Evolutionary conservation across 768 basidiomycete genomes (phyloP).

Genomic region (Nidularia sp.): DNA sequence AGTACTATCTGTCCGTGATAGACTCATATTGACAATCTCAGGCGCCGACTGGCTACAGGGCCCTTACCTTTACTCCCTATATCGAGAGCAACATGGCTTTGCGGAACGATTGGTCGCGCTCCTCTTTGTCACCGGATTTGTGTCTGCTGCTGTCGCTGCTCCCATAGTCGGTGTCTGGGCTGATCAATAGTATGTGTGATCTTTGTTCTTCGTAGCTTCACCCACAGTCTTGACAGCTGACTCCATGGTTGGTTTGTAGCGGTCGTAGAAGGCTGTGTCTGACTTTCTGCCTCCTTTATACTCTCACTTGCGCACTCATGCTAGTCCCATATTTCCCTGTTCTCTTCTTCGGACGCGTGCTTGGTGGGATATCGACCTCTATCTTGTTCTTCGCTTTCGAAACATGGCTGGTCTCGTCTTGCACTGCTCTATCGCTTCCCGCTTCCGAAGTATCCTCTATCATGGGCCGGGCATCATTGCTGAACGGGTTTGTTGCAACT

Average conservation of each 20-base stretch:
- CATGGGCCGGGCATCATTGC: slow-evolving; percentile 68
- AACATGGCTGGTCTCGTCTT: slow-evolving; percentile 70
- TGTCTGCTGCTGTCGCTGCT: slow-evolving; percentile 64
- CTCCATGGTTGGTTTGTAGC: slow-evolving; percentile 23
- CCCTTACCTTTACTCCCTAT: slow-evolving; percentile 74
- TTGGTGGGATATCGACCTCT: slow-evolving; percentile 71
- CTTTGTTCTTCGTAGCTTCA: background rate
- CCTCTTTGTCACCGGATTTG: slow-evolving; percentile 75
- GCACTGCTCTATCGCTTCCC: slow-evolving; percentile 45
- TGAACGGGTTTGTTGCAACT: slow-evolving; percentile 72
- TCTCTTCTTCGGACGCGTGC: slow-evolving; percentile 57
- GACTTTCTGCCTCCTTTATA: slow-evolving; percentile 68
- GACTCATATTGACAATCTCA: slow-evolving; percentile 14
- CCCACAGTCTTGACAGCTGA: background rate
- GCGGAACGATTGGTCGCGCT: slow-evolving; percentile 62
- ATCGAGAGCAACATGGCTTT: slow-evolving; percentile 62
- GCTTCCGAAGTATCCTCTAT: slow-evolving; percentile 60
- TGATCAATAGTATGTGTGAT: slow-evolving; percentile 57
- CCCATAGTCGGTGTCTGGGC: slow-evolving; percentile 77
- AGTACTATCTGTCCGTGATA: slow-evolving; percentile 11
- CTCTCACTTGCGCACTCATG: slow-evolving; percentile 55
- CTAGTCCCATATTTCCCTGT: slow-evolving; percentile 53
- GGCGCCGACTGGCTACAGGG: slow-evolving; percentile 81
- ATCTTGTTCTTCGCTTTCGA: slow-evolving; percentile 77
- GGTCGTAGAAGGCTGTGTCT: slow-evolving; percentile 67